Evolutionary conservation across 176 grass and related monocot genomes (phyloP).

Genomic region (Themeda triandra): DNA sequence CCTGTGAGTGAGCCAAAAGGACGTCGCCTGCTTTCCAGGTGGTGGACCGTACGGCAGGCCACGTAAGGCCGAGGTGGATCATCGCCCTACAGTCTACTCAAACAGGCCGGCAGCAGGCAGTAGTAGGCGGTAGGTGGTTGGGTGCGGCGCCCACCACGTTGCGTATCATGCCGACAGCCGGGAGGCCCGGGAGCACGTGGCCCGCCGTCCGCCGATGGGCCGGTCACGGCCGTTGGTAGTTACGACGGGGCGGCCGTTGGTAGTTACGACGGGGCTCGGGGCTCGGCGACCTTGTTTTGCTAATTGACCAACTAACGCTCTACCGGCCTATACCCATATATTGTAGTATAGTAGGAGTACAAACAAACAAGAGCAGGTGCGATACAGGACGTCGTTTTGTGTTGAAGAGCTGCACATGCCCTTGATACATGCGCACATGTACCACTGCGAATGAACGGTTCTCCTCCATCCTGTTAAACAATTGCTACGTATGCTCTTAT

Average conservation of each 20-base stretch:
- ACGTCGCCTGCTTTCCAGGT: constrained; percentile 28
- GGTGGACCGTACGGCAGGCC: constrained; percentile 27
- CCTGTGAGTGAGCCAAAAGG: background rate
- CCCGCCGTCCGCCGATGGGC: constrained; percentile 5
- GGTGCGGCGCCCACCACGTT: constrained; percentile 51
- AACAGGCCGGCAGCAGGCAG: background rate
- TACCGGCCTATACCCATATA: background rate
- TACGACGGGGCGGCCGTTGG: too few relatives aligned
- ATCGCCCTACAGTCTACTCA: background rate
- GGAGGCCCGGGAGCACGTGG: constrained; percentile 42
- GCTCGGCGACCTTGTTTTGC: background rate
- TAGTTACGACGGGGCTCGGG: constrained; percentile 24
- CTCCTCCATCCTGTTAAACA: background rate
- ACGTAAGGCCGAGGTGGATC: constrained; percentile 34
- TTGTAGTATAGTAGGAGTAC: too few relatives aligned
- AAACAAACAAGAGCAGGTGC: background rate
- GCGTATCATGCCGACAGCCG: constrained; percentile 31
- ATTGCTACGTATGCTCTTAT: background rate
- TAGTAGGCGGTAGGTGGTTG: background rate
- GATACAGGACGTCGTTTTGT: background rate
- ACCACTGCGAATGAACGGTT: background rate
- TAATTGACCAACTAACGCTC: background rate
- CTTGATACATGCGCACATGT: background rate
- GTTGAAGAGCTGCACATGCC: background rate
- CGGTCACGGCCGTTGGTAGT: constrained; percentile 28